Evolutionary conservation across 306 rosid genomes (phyloP), one percentile per base, ranked within the genome.

Genomic region (Lathyrus oleraceus): DNA sequence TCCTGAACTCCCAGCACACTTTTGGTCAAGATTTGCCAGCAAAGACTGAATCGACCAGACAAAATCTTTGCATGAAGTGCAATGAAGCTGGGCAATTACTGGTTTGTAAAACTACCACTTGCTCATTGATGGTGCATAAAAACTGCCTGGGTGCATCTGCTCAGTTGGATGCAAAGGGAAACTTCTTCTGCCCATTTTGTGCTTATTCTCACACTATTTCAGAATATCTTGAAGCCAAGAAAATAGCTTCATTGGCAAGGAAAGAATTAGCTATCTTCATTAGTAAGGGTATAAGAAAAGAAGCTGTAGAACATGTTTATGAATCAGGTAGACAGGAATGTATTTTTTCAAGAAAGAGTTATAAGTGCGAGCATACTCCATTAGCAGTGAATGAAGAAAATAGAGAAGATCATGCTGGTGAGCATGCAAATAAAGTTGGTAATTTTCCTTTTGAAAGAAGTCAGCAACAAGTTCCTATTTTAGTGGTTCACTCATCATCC

Each of bases 121-220:
- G 96, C 81, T 83, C 85, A 53, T 21, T 87, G 75, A 81, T 68
- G 78, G 74, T 82, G 83, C 98, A 90, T 79, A 84, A 84, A 81
- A 76, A 49, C 69, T 88, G 97, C 61, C 42, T 88, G 64, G 78
- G 82, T 66, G 80, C 77, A 59, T 16, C 69, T 23, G 71, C 76
- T 54, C 77, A 64, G 36, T 63, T 82, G 65, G 84, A 85, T 47
- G 71, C 67, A 60, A 65, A 69, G 16, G 89, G 81, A 3, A 75
- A 80, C 40, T 83, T 81, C 54, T 65, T 78, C 61, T 90, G 97
- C 78, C 96, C 96, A n/a, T 87, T 85, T 65, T 93, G 98, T 75
- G 77, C 65, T 21, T 85, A 82, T 78, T 82, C 84, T 51, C 84
- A 28, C 30, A 76, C 86, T 70, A 65, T 76, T 65, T 79, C 85